These are phyloP conservation scores for Talaromyces funiculosus DNA, from an alignment of 2,329 filamentous ascomycete genomes.

Conservation along the genomic window DNA sequence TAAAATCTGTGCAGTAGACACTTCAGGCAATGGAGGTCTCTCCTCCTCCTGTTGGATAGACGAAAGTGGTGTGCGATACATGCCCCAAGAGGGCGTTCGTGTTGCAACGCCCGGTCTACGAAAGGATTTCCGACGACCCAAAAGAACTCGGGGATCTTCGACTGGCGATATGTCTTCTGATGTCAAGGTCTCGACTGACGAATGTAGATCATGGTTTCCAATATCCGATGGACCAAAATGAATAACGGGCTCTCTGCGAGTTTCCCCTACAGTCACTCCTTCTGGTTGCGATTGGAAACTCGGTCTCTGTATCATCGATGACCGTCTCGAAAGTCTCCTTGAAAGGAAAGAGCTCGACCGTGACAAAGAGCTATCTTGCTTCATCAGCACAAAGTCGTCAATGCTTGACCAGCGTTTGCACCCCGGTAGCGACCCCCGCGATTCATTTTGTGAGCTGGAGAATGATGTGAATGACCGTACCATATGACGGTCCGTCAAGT, in stretches of 20 bases:
- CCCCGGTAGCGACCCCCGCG: conserved; percentile 1
- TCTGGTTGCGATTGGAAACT: conserved; percentile 5
- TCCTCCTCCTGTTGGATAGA: conserved; percentile 22
- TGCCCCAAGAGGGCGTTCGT: conserved; percentile 25
- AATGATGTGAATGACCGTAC: conserved; percentile 22
- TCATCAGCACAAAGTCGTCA: conserved; percentile 5
- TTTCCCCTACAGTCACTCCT: conserved; percentile 12
- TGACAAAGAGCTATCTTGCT: conserved; percentile 9
- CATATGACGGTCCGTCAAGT: conserved; percentile 12
- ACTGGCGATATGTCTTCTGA: conserved; percentile 15
- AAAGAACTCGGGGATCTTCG: conserved; percentile 22
- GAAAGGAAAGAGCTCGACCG: conserved; percentile 12
- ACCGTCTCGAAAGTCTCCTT: conserved; percentile 8
- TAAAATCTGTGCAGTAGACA: conserved; percentile 8
- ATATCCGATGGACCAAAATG: conserved; percentile 23
- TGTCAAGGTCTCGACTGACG: conserved; percentile 22
- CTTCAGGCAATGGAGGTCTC: conserved; percentile 11
- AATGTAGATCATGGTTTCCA: conserved; percentile 4
- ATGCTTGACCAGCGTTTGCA: conserved; percentile 13
- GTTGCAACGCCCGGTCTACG: conserved; percentile 33
- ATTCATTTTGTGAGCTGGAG: conserved; percentile 13
- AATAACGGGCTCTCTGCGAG: conserved; percentile 21
- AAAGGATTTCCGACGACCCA: conserved; percentile 35
- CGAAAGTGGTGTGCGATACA: conserved; percentile 18
- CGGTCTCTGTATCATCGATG: not conserved